Conservation (phyloP, 345 rosid species). For the Ceriops decandra region DNA sequence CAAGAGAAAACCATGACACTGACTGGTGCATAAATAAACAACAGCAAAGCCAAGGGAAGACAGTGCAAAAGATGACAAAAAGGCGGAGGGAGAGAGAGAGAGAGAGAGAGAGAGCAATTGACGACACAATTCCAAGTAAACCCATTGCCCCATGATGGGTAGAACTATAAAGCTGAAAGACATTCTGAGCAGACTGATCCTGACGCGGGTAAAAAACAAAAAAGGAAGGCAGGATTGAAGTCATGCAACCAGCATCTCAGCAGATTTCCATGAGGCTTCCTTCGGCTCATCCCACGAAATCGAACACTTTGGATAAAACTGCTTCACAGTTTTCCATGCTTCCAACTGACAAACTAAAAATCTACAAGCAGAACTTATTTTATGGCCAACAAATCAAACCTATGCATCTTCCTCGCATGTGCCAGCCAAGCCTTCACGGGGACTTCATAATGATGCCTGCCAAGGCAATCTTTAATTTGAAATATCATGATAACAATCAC, state of each 20-base stretch:
- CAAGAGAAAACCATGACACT: background rate
- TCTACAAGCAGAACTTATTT: constrained; percentile 8
- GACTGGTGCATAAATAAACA: background rate
- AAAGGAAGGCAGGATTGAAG: constrained; percentile 3
- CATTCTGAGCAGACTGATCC: constrained; percentile 12
- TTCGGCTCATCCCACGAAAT: constrained; percentile 10
- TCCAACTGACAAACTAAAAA: background rate
- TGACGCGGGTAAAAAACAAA: background rate
- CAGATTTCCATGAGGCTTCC: constrained; percentile 9
- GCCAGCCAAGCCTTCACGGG: background rate
- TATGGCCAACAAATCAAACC: background rate
- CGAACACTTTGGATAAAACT: background rate
- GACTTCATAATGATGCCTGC: constrained; percentile 2
- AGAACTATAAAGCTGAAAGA: background rate
- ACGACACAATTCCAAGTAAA: constrained; percentile 7
- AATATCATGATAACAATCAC: constrained; percentile 3
- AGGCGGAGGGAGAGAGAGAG: background rate
- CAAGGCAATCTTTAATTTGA: constrained; percentile 5
- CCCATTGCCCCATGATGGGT: constrained; percentile 4
- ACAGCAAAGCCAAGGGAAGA: background rate
- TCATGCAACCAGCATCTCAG: background rate
- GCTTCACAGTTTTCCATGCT: background rate
- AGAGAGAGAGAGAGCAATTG: background rate
- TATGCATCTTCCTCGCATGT: background rate
- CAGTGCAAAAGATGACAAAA: background rate